These are phyloP conservation scores for Ichthyophthirius multifiliis DNA, from an alignment of 169 alveolate species.

Conservation along the genomic window DNA sequence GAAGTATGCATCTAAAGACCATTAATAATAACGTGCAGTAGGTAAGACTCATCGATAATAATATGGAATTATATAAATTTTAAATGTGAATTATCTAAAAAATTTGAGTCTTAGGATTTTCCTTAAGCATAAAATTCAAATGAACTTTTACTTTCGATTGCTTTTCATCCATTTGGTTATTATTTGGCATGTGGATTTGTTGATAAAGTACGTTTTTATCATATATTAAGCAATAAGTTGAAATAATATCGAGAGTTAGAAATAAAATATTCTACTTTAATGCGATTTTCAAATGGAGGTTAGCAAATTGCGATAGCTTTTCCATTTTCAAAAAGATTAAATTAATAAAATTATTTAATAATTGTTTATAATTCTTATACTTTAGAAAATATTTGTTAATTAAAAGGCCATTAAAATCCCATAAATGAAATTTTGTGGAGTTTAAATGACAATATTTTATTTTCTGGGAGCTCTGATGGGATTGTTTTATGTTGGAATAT, in stretches of 20 bases:
- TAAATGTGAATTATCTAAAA: slow-evolving; percentile 60
- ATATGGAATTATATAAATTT: slow-evolving; percentile 65
- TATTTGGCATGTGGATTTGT: slow-evolving; percentile 78
- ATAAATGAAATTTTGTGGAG: slow-evolving; percentile 51
- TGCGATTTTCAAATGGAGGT: slow-evolving; percentile 81
- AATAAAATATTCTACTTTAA: slow-evolving; percentile 53
- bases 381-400: slow-evolving; percentile 33
- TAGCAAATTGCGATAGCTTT: slow-evolving; percentile 68
- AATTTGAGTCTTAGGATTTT: too few relatives aligned
- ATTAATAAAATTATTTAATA: slow-evolving; percentile 16
- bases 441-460: slow-evolving; percentile 28
- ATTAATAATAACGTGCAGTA: slow-evolving; percentile 55
- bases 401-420: slow-evolving; percentile 45
- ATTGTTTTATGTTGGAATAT: slow-evolving; percentile 31
- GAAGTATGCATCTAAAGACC: slow-evolving; percentile 75
- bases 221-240: slow-evolving; percentile 69
- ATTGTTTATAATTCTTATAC: slow-evolving; percentile 66
- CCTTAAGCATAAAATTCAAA: too few relatives aligned
- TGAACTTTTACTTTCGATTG: slow-evolving; percentile 67
- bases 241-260: slow-evolving; percentile 61
- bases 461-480: slow-evolving; percentile 54
- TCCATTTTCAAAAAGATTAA: slow-evolving; percentile 57
- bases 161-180: slow-evolving; percentile 89
- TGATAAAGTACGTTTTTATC: slow-evolving; percentile 79
- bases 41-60: slow-evolving; percentile 50